Base-by-base conservation (phyloP, 2,329 filamentous ascomycete genomes). In the Sarocladium strictum region DNA sequence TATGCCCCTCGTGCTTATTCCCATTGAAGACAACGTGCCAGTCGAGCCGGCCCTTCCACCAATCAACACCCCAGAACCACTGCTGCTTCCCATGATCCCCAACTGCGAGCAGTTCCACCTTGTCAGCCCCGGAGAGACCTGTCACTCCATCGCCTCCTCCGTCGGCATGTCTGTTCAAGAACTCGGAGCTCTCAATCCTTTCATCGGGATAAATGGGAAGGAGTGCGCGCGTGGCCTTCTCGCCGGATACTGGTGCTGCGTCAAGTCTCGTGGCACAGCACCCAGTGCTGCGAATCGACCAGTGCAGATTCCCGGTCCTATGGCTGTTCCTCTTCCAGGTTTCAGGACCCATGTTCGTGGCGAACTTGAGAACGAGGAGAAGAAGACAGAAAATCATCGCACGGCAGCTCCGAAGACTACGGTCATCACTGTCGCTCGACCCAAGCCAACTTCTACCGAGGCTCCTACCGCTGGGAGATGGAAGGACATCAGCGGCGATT, bases 171-270 rank as follows among this genome's bases (percentile, higher is more conserved):
- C 45, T 19, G 11, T 37, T n/a, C 9, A 47, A n/a, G 47, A 49
- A n/a, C 51, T 53, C 27, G 14, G 26, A 38, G 12, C 2, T 14
- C 52, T 56, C n/a, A 56, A 55, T 41, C 27, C 47, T 3, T 53
- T 24, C 40, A 24, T 53, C 29, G 27, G 17, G 9, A 15, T 7
- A n/a, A 19, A n/a, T 40, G 55, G 35, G 7, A 47, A 53, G n/a
- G 47, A 40, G 15, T 58, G 59, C 53, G 26, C 29, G 12, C 49
- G 40, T 9, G 52, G 53, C 23, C 47, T 58, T 32, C 12, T 51
- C 2, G 17, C 54, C 12, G 56, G 53, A 11, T 55, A 52, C 26
- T 63, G 55, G 56, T 62, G 63, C 53, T 65, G 63, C 54, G 55
- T 64, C 54, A 58, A 59, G 49, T 52, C 53, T 11, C 14, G 24